Conservation (phyloP, 2,329 filamentous ascomycete genomes). For the Pseudopyrenochaeta lycopersici region DNA sequence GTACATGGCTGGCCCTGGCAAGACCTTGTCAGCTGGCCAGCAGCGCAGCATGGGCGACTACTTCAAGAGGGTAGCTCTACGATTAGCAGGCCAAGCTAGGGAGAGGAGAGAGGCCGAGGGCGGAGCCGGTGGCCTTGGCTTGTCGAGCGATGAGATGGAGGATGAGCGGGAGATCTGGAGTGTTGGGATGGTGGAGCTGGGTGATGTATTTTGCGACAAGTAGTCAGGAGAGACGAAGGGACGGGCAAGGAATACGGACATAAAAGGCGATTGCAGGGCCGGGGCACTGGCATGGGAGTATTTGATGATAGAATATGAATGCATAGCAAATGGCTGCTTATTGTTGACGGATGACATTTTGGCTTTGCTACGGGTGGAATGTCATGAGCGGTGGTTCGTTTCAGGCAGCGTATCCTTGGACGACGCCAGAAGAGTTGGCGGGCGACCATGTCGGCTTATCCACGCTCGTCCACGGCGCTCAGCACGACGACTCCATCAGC, state of each 20-base stretch:
- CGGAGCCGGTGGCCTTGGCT: constrained; percentile 81
- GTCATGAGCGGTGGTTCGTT: not conserved
- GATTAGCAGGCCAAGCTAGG: constrained; percentile 84
- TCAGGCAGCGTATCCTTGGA: not conserved
- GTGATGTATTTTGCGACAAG: constrained; percentile 58
- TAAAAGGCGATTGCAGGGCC: constrained; percentile 6
- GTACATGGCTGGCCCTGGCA: constrained; percentile 76
- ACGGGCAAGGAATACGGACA: not conserved
- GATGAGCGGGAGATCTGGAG: constrained; percentile 97
- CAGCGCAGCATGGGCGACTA: constrained; percentile 96
- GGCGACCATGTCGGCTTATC: constrained; percentile 26
- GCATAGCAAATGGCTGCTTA: constrained; percentile 3
- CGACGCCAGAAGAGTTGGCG: constrained; percentile 7
- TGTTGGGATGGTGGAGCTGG: constrained; percentile 87
- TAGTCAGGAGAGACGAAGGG: constrained; percentile 1
- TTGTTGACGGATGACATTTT: too few species aligned
- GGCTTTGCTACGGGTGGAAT: not conserved
- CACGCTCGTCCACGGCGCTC: constrained; percentile 27
- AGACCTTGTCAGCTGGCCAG: constrained; percentile 72
- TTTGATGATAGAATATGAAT: constrained; percentile 4
- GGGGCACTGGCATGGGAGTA: constrained; percentile 5
- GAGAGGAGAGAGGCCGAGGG: constrained; percentile 93
- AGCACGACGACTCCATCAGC: constrained; percentile 30
- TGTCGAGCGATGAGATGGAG: constrained; percentile 90
- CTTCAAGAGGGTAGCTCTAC: constrained; percentile 89